Conservation (phyloP, 257 asterid species). For the Gentiana dahurica region DNA sequence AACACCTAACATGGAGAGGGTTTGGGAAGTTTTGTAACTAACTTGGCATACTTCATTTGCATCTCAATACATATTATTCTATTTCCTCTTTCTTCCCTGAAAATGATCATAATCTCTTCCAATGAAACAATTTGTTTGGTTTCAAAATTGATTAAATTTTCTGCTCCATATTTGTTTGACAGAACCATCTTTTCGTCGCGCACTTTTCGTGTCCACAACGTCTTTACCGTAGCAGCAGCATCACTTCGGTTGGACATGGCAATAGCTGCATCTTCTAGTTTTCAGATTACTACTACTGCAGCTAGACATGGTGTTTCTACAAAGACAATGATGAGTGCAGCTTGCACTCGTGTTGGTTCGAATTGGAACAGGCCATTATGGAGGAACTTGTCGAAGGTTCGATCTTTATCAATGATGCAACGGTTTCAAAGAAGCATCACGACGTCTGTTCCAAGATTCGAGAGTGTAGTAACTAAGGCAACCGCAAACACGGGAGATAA, state of each 20-base stretch:
- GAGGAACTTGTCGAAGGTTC: constrained; percentile 41
- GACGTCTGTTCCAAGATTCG: constrained; percentile 30
- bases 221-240: constrained; percentile 3
- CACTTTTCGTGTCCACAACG: constrained; percentile 14
- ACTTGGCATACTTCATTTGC: no score
- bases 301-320: constrained; percentile 39
- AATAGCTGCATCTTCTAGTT: constrained; percentile 44
- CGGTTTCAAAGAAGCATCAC: constrained; percentile 30
- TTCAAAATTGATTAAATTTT: no score
- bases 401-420: constrained; percentile 30
- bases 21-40: no score
- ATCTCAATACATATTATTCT: no score
- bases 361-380: constrained; percentile 22
- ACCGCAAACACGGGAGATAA: constrained; percentile 39
- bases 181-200: no score
- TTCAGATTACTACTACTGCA: constrained; percentile 41
- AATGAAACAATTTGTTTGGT: no score
- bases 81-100: no score
- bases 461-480: constrained; percentile 38
- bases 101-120: no score
- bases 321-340: constrained; percentile 17
- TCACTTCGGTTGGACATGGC: constrained; percentile 39
- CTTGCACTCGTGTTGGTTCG: constrained; percentile 18
- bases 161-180: no score
- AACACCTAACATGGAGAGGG: no score